Evolutionary conservation across 805 yeast genomes (phyloP).

Genomic region (Kodamaea leandrae): DNA sequence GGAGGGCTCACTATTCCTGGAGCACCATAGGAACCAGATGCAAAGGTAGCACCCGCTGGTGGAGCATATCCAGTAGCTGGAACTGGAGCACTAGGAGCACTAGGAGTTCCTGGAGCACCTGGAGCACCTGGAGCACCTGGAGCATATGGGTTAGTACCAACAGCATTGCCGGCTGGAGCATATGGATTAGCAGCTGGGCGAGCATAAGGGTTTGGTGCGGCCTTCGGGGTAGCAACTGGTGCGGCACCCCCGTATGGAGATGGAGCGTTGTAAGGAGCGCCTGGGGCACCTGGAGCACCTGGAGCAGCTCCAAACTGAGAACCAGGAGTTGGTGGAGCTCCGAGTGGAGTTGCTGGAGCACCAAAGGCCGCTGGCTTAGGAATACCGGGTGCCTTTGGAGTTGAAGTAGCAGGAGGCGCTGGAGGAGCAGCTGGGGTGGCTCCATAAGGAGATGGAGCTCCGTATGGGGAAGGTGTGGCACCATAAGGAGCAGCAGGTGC

Average conservation of each 20-base stretch:
- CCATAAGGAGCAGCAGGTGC: slow-evolving; percentile 4
- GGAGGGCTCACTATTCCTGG: slow-evolving; percentile 18
- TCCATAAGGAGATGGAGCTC: slow-evolving; percentile 21
- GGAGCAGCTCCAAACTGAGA: slow-evolving; percentile 18
- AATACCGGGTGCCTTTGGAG: slow-evolving; percentile 19
- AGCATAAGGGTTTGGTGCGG: neutral
- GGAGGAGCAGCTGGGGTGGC: slow-evolving; percentile 25
- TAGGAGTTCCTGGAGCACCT: neutral
- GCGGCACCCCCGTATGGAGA: too few species aligned
- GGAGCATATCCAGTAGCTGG: slow-evolving; percentile 27
- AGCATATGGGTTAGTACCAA: slow-evolving; percentile 1
- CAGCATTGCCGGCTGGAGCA: neutral
- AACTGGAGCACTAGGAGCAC: slow-evolving; percentile 14
- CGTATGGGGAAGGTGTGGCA: slow-evolving; percentile 11
- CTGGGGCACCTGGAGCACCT: slow-evolving; percentile 1
- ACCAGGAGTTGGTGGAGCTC: slow-evolving; percentile 22
- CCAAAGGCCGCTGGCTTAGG: slow-evolving; percentile 18
- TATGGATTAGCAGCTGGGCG: neutral
- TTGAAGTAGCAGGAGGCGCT: too few species aligned
- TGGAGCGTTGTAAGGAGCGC: too few species aligned
- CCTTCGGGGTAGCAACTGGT: slow-evolving; percentile 2
- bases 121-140: slow-evolving; percentile 2
- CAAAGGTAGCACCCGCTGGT: slow-evolving; percentile 17
- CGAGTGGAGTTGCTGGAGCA: neutral
- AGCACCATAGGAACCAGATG: slow-evolving; percentile 6